Evolutionary conservation across 1,284 basidiomycete species (phyloP), one percentile per base, ranked within the genome.

Genomic region (Fistulinella cinereoalba): DNA sequence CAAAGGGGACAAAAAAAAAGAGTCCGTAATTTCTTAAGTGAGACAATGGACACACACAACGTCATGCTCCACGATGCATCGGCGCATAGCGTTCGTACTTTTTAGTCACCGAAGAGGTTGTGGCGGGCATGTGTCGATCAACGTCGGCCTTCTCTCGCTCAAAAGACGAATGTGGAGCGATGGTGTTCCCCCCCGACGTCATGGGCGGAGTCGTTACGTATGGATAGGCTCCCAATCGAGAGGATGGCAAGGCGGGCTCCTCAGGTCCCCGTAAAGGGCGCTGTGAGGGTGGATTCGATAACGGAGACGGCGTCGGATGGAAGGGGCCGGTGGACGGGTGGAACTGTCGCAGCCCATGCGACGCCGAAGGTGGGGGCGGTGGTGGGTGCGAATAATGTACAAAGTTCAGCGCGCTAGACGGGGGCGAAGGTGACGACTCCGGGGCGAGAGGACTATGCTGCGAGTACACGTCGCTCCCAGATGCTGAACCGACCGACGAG

Each of bases 341-440:
- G 34, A 50, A 68, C 6, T 49, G 56, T 25, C 65, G 66, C 15
- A 64, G 31, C 28, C 56, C 56, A 41, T 63, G 64, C 2, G 47
- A 47, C 16, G 48, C 47, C 16, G 53, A n/a, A n/a, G n/a, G 56
- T 4, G 47, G 54, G 0, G 25, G 49, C 6, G 61, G 52, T 0
- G 61, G 49, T 6, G 63, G 65, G 40, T 67, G 64, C 3, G 61
- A 65, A 51, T 82, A 82, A 46, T 80, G 74, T 41, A 76, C 73
- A 62, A 81, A 84, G 47, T 66, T 75, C 60, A 77, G 65, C 45
- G 64, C 69, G 37, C 69, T 66, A 16, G 75, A 67, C 10, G 81
- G 76, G 12, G 82, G 81, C 23, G 81, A 80, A 11, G 83, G 81
- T n/a, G 82, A 83, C 4, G 78, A 74, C 37, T 70, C 69, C 37